Base-by-base conservation (phyloP, 768 basidiomycete species). In the Lepiota venenata region DNA sequence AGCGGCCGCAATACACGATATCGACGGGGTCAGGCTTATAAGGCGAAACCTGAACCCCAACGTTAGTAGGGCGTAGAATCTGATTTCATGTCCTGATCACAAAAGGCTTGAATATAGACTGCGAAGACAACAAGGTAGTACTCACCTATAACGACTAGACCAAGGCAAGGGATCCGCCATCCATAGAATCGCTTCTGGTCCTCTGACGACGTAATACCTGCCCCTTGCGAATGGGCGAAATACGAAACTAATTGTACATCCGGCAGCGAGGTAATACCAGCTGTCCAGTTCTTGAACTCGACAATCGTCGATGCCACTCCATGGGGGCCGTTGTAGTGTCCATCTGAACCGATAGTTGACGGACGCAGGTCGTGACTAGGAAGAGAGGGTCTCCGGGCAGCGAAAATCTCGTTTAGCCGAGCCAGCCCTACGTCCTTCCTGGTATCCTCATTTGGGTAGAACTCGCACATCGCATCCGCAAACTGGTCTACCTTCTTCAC, bases 1-100 rank as follows among this genome's bases (percentile, higher is more conserved):
- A 12, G 59, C 64, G 6, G 43, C 50, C 40, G 15, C 55, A 45
- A 61, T 43, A 50, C 58, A 65, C 8, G 62, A 63, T 11, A 65
- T 37, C 15, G 56, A 45, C 5, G 59, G 59, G 41, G 64, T 62
- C 35, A 65, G 59, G 47, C 56, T 58, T 39, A 63, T 47, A 38
- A 61, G 40, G 32, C 63, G 55, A 52, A 57, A 60, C 49, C 60
- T 59, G 50, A 50, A 51, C 35, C 58, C 60, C 16, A 61, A 37
- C 25, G 51, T 16, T 25, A 63, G 44, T 20, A 61, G 51, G 7
- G 56, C 60, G 56, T 64, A 64, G 58, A 62, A 62, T 25, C 12
- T 56, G 29, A 64, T 47, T 36, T 59, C 36, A 32, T 47, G 36
- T 20, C 56, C 57, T 52, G 42, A 36, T 27, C 40, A 47, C 21